Percentiles rank a stretch among this genome's conserved stretches.
Evolutionary conservation across 164 flowering plant genomes (phyloP).

Genomic region (Pachysandra terminalis): DNA sequence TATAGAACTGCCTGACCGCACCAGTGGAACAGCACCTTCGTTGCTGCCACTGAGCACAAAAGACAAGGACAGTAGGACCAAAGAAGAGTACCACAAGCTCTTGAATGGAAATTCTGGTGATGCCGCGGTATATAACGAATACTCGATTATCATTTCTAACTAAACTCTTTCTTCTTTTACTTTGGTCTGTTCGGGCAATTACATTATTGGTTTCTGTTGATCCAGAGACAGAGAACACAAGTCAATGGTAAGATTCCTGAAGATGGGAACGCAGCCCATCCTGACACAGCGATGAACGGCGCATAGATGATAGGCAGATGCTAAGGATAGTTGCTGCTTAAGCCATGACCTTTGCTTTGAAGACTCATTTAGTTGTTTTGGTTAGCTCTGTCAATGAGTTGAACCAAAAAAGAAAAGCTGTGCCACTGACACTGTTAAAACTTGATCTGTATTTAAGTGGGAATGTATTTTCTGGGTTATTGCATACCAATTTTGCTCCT

Average conservation of each 20-base stretch:
- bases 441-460: neutral
- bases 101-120: constrained; percentile 84
- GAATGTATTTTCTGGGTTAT: neutral
- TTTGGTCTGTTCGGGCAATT: neutral
- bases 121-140: constrained; percentile 42
- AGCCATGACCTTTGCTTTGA: neutral
- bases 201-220: neutral
- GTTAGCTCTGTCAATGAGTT: too few species aligned
- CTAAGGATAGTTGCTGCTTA: neutral
- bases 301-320: constrained; percentile 22
- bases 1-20: constrained; percentile 85
- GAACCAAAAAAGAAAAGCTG: neutral
- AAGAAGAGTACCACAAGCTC: constrained; percentile 78
- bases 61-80: constrained; percentile 63
- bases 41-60: constrained; percentile 63
- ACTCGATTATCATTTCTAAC: neutral
- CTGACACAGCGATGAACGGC: constrained; percentile 55
- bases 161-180: neutral
- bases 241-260: constrained; percentile 74
- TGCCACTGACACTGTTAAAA: neutral
- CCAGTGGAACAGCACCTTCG: constrained; percentile 31
- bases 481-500: neutral
- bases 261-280: constrained; percentile 49
- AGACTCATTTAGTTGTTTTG: too few species aligned
- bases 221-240: constrained; percentile 74